A percentile compares a stretch with the other conserved stretches of the same genome.
Conservation (phyloP, 2,329 filamentous ascomycete species). For the Cladosporium phlei region DNA sequence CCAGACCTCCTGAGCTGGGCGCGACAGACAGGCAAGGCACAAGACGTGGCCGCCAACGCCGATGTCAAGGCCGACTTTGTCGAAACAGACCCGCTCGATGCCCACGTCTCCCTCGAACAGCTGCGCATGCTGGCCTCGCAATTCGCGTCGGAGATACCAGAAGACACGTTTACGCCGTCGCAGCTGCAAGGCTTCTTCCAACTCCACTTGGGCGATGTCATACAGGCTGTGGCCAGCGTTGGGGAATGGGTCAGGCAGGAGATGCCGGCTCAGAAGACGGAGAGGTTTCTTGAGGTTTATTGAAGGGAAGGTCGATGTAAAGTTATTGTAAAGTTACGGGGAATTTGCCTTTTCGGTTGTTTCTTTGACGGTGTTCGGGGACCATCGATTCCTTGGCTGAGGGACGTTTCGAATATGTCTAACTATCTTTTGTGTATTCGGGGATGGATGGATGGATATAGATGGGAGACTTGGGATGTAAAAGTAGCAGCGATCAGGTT, state of each 20-base stretch:
- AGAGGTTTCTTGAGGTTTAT: too few relatives aligned
- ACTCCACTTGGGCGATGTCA: slow-evolving; percentile 20
- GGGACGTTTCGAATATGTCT: too few relatives aligned
- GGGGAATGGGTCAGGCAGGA: slow-evolving; percentile 20
- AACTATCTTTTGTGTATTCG: too few relatives aligned
- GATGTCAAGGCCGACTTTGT: neutral
- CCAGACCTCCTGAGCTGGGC: slow-evolving; percentile 21
- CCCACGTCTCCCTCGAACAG: slow-evolving; percentile 21
- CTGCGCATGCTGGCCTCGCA: slow-evolving; percentile 18
- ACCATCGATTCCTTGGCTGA: too few relatives aligned
- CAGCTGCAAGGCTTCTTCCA: slow-evolving; percentile 26
- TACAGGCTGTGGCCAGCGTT: slow-evolving; percentile 18
- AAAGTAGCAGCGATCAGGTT: too few relatives aligned
- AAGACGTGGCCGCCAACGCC: neutral
- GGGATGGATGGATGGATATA: too few relatives aligned
- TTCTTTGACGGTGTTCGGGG: too few relatives aligned
- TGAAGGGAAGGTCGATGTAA: too few relatives aligned
- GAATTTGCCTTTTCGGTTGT: too few relatives aligned
- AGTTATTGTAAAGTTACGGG: too few relatives aligned
- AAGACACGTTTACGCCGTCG: slow-evolving; percentile 22
- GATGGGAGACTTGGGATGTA: too few relatives aligned
- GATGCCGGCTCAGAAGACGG: too few relatives aligned
- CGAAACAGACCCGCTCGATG: slow-evolving; percentile 14
- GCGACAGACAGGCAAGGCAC: neutral
- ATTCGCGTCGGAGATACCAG: slow-evolving; percentile 21